These are phyloP conservation scores for Alternaria tenuissima DNA, from an alignment of 2,329 filamentous ascomycete species.

Conservation along the genomic window DNA sequence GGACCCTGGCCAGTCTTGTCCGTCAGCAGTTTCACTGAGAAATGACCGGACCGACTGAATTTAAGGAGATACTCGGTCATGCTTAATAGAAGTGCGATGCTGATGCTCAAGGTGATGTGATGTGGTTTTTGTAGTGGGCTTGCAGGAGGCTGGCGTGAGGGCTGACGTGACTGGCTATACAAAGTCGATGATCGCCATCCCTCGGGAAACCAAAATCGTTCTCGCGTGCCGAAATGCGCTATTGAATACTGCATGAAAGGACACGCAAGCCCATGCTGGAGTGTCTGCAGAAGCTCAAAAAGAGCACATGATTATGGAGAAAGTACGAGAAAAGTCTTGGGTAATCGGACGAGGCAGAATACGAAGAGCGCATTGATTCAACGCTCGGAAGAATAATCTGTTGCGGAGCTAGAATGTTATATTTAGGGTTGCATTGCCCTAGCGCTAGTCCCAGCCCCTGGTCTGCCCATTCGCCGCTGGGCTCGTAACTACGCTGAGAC, in stretches of 20 bases:
- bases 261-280: not conserved
- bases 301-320: not conserved
- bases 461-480: conserved; percentile 6
- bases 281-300: not conserved
- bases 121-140: not conserved
- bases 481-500: conserved; percentile 11
- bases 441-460: conserved; percentile 12
- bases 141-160: not conserved
- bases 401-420: conserved; percentile 19
- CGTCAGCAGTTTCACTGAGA: conserved; percentile 11
- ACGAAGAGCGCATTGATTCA: conserved; percentile 8
- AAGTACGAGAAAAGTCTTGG: not conserved
- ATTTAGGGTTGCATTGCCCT: conserved; percentile 15
- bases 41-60: not conserved
- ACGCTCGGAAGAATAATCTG: conserved; percentile 7
- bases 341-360: not conserved
- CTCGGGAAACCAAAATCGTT: conserved; percentile 2
- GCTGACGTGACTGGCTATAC: not conserved
- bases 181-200: conserved; percentile 4
- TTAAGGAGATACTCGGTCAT: not conserved
- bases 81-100: not conserved
- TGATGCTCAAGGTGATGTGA: not conserved
- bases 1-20: conserved; percentile 2
- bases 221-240: not conserved
- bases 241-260: not conserved